Base-by-base conservation (phyloP, 164 flowering plant genomes). In the Vitis labrusca region DNA sequence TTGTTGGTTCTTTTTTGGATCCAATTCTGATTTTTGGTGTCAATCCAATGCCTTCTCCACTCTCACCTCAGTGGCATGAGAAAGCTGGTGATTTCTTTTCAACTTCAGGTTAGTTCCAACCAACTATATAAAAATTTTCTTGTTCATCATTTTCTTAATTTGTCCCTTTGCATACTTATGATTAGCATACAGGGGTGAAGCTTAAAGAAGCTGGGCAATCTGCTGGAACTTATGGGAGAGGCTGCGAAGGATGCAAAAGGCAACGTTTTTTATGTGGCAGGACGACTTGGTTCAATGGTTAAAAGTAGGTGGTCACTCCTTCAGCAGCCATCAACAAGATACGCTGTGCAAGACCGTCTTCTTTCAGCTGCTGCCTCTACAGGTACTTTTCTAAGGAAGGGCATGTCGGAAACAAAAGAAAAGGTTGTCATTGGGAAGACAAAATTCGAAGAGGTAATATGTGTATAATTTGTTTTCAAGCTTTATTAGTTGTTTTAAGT, bases 381-480 rank as follows among this genome's bases (percentile, higher is more conserved):
- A 4, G 82, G 93, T 15, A 76, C 81, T 51, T 77, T 94, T 23
- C 65, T 94, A 23, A 88, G 91, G 83, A 92, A 78, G 77, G 92
- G 97, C 10, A 68, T 94, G 47, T 77, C 90, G 0, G 98, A 84
- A 74, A 94, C 98, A 9, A 94, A 92, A 71, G 98, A 87, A 47
- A 94, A 89, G 74, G 96, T 92, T 70, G 71, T 69, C 59, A 86
- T 90, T n/a, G 98, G 97, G 61, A 94, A 92, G 84, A 74, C 73
- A 5, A 94, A 90, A 79, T 93, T 91, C 67, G 98, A 91, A 79
- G 98, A 94, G 98, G 98, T 92, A 82, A 60, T 60, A 5, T 2
- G 6, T 54, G 66, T 4, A 15, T 52, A 14, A 13, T 23, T 14
- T 53, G 58, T 29, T 30, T 65, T 29, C 50, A 11, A 48, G 13